Base-by-base conservation (phyloP, 2,329 filamentous ascomycete genomes). In the Cryphonectria parasitica region DNA sequence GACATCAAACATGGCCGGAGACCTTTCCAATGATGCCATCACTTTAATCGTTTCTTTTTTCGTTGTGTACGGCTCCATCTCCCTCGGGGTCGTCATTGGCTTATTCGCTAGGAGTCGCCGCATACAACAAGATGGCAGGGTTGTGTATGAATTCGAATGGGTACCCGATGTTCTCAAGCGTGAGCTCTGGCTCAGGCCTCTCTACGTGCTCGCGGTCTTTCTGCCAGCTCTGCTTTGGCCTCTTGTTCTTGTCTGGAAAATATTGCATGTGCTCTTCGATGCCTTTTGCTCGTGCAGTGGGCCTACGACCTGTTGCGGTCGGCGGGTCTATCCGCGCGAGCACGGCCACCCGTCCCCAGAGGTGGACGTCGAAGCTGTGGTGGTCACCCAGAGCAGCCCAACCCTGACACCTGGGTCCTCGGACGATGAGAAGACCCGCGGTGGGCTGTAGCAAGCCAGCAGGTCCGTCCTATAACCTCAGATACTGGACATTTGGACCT, bases 101-200 rank as follows among this genome's bases (percentile, higher is more conserved):
- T 2, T 7, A 8, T 49, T 49, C 22, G 13, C 36, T 6, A n/a
- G 7, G n/a, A 8, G 5, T 49, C 22, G 22, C 45, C 22, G 8
- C 22, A 3, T 49, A 49, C 19, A n/a, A 22, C 5, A n/a, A 31
- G 54, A 56, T 10, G 25, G 54, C 54, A 31, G 7, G 54, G 28
- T 19, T 28, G 54, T 19, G 28, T 58, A 31, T 17, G 25, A 58
- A 1, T 58, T 58, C 28, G 3, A 19, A 17, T 58, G 28, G 54
- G 54, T 58, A 31, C 54, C 54, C 25, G 54, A 58, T 58, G 54
- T 58, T 28, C 17, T 58, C 54, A 58, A 58, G 54, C 54, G 54
- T 13, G 28, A 58, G 54, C 13, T 58, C 25, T 58, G 25, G 25
- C 28, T 58, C 13, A 58, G 54, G 54, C 54, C 54, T 19, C 54